Percentiles rank a stretch among this genome's conserved stretches.
Conservation (phyloP, 1,284 basidiomycete genomes). For the Ceratobasidium sp. region DNA sequence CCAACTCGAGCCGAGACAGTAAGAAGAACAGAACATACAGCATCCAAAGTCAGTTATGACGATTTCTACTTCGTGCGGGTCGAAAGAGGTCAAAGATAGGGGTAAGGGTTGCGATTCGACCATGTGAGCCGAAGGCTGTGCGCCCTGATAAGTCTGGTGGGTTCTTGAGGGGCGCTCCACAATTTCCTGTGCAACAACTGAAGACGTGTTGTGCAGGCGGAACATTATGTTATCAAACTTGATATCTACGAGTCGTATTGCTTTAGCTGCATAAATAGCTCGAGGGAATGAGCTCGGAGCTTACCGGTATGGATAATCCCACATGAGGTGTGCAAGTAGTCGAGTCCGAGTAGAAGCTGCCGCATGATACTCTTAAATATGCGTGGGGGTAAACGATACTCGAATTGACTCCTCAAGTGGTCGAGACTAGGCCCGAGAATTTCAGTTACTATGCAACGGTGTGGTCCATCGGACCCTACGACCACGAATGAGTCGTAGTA, state of each 20-base stretch:
- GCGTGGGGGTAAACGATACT: conserved; percentile 85
- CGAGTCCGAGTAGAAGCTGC: conserved; percentile 93
- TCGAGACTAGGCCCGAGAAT: background rate
- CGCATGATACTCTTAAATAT: conserved; percentile 97
- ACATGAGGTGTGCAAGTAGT: conserved; percentile 98
- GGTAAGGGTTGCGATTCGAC: background rate
- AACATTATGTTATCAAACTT: conserved; percentile 99
- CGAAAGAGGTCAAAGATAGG: background rate
- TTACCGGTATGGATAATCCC: conserved; percentile 89
- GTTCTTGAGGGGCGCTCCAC: background rate
- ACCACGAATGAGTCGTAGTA: conserved; percentile 18
- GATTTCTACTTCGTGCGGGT: background rate
- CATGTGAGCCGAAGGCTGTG: background rate
- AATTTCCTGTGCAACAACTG: background rate
- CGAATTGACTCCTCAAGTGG: background rate
- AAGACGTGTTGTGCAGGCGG: conserved; percentile 11
- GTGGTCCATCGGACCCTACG: background rate
- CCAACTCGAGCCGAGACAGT: background rate
- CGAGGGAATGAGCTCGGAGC: background rate
- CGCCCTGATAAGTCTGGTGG: background rate
- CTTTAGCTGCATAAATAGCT: background rate
- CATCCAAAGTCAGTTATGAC: background rate
- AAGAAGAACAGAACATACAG: background rate
- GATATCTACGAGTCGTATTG: conserved; percentile 63
- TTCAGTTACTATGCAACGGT: conserved; percentile 11